phyloP scores from a whole-genome alignment of 2,329 filamentous ascomycete species.

The Xylariales sp. region DNA sequence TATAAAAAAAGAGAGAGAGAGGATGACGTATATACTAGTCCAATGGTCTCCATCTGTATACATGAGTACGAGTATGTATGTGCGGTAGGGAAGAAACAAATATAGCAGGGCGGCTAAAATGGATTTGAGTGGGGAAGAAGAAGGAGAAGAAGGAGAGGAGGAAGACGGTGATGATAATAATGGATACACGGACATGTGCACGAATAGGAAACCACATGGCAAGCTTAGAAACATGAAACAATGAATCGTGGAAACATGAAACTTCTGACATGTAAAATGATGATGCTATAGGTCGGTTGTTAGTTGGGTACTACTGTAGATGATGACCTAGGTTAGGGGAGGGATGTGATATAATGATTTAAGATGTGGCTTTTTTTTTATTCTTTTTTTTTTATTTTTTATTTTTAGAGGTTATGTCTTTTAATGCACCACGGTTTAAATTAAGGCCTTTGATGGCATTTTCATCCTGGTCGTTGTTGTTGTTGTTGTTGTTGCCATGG shows the following conservation, averaged over 20 bases:
- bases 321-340: too few species aligned
- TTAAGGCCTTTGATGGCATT: too few species aligned
- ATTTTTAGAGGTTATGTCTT: too few species aligned
- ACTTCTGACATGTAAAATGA: constrained; percentile 13
- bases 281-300: constrained; percentile 33
- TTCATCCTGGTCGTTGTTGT: not conserved
- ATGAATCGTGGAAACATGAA: constrained; percentile 44
- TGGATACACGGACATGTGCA: constrained; percentile 6
- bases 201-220: constrained; percentile 36
- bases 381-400: not conserved
- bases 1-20: constrained; percentile 2
- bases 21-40: constrained; percentile 1
- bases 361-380: constrained; percentile 11
- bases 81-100: constrained; percentile 27
- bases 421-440: not conserved
- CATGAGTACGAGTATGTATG: constrained; percentile 9
- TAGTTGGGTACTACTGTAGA: not conserved
- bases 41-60: not conserved
- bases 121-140: not conserved
- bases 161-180: not conserved
- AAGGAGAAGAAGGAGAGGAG: too few species aligned
- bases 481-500: not conserved
- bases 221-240: constrained; percentile 23
- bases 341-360: too few species aligned
- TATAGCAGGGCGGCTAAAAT: constrained; percentile 40